Evolutionary conservation across 108 stramenopile species (phyloP), one percentile per base, ranked within the genome.

Genomic region (Nitzschia sp.): DNA sequence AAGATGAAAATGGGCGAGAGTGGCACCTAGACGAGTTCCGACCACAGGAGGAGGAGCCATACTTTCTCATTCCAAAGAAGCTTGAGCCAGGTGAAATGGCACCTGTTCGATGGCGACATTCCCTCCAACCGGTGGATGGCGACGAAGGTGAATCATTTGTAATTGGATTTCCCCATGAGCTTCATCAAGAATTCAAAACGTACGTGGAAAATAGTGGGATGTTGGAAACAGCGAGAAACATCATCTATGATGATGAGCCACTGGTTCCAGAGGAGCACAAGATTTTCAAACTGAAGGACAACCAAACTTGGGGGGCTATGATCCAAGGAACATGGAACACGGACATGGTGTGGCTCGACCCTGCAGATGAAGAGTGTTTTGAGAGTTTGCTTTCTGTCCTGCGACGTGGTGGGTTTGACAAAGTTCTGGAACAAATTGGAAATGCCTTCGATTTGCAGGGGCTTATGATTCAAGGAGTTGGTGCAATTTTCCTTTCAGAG

Each of bases 311-410:
- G 86, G 76, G 72, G 24, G 82, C 75, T 25, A 80, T 81, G 75
- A 64, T 82, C 21, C 82, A 77, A 40, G 67, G 70, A 51, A 63
- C 73, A 17, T 85, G 84, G 84, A 67, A 57, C 15, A 71, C 76
- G 10, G 81, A 86, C 53, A 86, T 86, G 86, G 77, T 79, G 41
- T 86, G 86, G 86, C 67, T 86, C 41, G 67, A 63, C 40, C 86
- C 86, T 10, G 81, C 81, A 0, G 79, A 86, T 67, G 86, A 84
- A 58, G 64, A 60, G 24, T 80, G 80, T 21, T 79, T 81, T 53
- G 81, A 86, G 62, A 77, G 78, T 22, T 76, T 83, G 39, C 44
- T 86, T 25, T 57, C 64, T 15, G 75, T 83, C 10, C 53, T 83
- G 11, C 67, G 77, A 8, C 59, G 56, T 21, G 82, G 80, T 12